Evolutionary conservation across 2,329 filamentous ascomycete species (phyloP).

Genomic region (Orbilia blumenaviensis): DNA sequence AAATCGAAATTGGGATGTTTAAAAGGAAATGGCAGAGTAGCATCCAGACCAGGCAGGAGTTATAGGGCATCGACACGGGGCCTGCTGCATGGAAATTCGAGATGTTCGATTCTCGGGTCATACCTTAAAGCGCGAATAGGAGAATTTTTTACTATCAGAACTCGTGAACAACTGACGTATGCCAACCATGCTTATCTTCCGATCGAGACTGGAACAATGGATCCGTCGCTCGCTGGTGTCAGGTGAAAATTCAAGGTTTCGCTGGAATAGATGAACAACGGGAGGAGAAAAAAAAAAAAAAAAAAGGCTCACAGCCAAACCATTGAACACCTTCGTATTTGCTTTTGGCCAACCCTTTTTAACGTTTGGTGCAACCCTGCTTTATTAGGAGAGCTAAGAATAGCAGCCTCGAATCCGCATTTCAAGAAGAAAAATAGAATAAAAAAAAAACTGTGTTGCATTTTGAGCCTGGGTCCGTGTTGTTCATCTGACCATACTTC

Average conservation of each 20-base stretch:
- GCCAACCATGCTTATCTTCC: constrained; percentile 13
- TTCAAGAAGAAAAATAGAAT: not conserved
- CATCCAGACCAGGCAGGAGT: constrained; percentile 4
- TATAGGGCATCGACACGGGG: not conserved
- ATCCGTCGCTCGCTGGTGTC: not conserved
- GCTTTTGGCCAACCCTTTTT: constrained; percentile 20
- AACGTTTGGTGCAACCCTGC: constrained; percentile 49
- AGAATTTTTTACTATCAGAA: not conserved
- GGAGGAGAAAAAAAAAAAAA: not conserved
- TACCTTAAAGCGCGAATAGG: constrained; percentile 1
- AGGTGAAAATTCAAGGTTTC: constrained; percentile 18
- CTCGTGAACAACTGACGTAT: constrained; percentile 20
- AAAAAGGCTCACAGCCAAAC: not conserved
- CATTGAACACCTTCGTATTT: constrained; percentile 3
- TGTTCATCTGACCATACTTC: constrained; percentile 24
- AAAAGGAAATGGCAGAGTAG: constrained; percentile 22
- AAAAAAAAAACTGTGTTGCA: constrained; percentile 22
- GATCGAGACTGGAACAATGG: not conserved
- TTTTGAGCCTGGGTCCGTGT: constrained; percentile 38
- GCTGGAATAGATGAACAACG: not conserved
- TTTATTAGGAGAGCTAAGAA: constrained; percentile 34
- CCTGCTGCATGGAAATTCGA: not conserved
- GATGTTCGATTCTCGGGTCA: not conserved
- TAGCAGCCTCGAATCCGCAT: constrained; percentile 17
- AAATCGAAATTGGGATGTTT: constrained; percentile 5